These are phyloP conservation scores for Rhizopus stolonifer DNA, from an alignment of 371 early-diverging fungal genomes.

Conservation along the genomic window DNA sequence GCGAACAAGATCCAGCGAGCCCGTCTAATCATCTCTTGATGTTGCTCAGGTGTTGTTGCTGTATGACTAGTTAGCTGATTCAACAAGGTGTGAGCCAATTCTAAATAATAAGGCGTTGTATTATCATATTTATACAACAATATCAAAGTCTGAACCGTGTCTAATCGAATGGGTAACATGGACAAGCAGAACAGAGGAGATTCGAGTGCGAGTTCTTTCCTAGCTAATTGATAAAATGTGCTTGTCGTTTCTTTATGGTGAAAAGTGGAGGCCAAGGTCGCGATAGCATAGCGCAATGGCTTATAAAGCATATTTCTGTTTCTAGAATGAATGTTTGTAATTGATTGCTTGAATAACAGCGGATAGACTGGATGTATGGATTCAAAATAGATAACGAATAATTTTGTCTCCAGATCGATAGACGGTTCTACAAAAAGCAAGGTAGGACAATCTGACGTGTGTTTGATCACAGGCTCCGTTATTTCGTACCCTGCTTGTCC, in stretches of 20 bases:
- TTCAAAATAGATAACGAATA: constrained; percentile 63
- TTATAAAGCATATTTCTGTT: constrained; percentile 7
- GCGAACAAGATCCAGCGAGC: constrained; percentile 22
- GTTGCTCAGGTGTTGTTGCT: constrained; percentile 4
- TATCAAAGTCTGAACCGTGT: constrained; percentile 23
- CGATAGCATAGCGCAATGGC: constrained; percentile 17
- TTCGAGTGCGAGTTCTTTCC: constrained; percentile 1
- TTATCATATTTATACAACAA: constrained; percentile 30
- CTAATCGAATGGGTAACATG: constrained; percentile 5
- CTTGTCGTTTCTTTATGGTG: background rate
- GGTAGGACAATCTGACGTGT: no score
- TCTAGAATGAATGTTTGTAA: constrained; percentile 12
- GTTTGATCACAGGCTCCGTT: background rate
- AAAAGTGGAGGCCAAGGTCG: constrained; percentile 15
- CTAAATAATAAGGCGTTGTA: constrained; percentile 10
- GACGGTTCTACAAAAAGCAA: constrained; percentile 6
- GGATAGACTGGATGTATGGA: constrained; percentile 66
- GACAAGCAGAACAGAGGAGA: background rate
- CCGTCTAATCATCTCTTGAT: constrained; percentile 17
- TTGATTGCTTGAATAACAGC: constrained; percentile 31
- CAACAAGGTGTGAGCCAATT: constrained; percentile 14
- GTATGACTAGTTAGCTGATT: constrained; percentile 7
- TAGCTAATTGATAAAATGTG: constrained; percentile 10
- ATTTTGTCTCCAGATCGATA: constrained; percentile 37
- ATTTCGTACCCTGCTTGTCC: constrained; percentile 18